Evolutionary conservation across 2,329 filamentous ascomycete species (phyloP).

Genomic region (Huntiella bhutanensis): DNA sequence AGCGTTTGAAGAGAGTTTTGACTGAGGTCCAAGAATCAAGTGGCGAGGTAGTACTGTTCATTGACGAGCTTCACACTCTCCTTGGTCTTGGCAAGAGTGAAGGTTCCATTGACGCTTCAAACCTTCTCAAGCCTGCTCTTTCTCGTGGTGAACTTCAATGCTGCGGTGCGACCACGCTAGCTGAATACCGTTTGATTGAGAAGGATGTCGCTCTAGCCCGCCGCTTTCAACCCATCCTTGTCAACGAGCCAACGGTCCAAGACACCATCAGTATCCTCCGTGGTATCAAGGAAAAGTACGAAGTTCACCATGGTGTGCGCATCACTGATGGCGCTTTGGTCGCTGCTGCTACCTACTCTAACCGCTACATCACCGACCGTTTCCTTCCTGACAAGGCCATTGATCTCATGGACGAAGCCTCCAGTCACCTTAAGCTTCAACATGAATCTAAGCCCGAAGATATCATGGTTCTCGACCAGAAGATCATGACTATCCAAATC

Average conservation of each 20-base stretch:
- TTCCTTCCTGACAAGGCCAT: conserved; percentile 96
- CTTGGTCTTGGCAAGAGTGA: conserved; percentile 87
- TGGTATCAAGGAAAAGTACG: conserved; percentile 94
- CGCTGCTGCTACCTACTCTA: conserved; percentile 77
- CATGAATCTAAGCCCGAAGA: conserved; percentile 95
- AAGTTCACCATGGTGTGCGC: conserved; percentile 87
- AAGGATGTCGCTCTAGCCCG: conserved; percentile 87
- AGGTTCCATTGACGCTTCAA: conserved; percentile 90
- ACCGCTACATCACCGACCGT: conserved; percentile 89
- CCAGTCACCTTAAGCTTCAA: conserved; percentile 72
- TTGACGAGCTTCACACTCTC: conserved; percentile 83
- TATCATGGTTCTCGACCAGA: conserved; percentile 78
- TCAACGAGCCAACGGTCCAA: conserved; percentile 78
- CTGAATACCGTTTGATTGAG: conserved; percentile 83
- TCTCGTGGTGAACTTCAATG: conserved; percentile 85
- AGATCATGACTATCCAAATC: conserved; percentile 95
- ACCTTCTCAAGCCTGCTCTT: conserved; percentile 83
- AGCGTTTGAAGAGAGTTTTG: conserved; percentile 74
- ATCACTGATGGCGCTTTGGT: conserved; percentile 88
- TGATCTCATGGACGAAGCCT: conserved; percentile 88
- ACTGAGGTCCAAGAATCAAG: conserved; percentile 80
- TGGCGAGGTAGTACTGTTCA: conserved; percentile 81
- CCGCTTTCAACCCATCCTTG: conserved; percentile 82
- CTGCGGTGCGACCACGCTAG: conserved; percentile 82
- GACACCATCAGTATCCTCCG: conserved; percentile 90